These are phyloP conservation scores for Atkinsonella texensis DNA, from an alignment of 2,329 filamentous ascomycete species.

Conservation along the genomic window DNA sequence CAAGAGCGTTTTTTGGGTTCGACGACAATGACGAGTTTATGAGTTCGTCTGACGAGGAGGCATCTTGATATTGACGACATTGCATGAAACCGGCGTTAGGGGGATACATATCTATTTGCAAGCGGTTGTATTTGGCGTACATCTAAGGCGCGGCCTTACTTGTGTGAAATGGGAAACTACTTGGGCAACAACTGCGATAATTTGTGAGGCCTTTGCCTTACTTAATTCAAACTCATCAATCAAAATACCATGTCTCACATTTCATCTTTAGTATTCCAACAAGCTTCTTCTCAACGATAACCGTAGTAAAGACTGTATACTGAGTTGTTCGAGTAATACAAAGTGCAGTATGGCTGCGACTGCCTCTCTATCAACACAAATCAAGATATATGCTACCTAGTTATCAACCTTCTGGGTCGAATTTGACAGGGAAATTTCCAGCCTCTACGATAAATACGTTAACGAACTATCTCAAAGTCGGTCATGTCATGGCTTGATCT, in stretches of 20 bases:
- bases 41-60: conserved; percentile 53
- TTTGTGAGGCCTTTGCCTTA: neutral
- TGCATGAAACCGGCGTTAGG: neutral
- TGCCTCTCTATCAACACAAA: conserved; percentile 16
- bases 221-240: neutral
- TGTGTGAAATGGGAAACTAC: neutral
- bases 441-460: conserved; percentile 35
- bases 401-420: conserved; percentile 41
- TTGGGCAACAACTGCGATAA: neutral
- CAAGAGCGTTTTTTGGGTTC: conserved; percentile 57
- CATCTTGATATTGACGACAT: conserved; percentile 7
- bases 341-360: conserved; percentile 23
- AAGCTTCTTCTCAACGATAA: conserved; percentile 8
- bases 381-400: conserved; percentile 11
- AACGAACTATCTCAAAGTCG: conserved; percentile 10
- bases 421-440: conserved; percentile 55
- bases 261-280: conserved; percentile 4
- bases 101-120: neutral
- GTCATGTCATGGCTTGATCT: conserved; percentile 21
- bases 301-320: conserved; percentile 17
- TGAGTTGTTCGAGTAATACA: conserved; percentile 22
- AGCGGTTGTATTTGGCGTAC: neutral
- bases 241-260: neutral
- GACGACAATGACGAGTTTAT: conserved; percentile 69
- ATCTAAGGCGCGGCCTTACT: neutral